Evolutionary conservation across 768 basidiomycete genomes (phyloP).

Genomic region (Trametes cinnabarina): DNA sequence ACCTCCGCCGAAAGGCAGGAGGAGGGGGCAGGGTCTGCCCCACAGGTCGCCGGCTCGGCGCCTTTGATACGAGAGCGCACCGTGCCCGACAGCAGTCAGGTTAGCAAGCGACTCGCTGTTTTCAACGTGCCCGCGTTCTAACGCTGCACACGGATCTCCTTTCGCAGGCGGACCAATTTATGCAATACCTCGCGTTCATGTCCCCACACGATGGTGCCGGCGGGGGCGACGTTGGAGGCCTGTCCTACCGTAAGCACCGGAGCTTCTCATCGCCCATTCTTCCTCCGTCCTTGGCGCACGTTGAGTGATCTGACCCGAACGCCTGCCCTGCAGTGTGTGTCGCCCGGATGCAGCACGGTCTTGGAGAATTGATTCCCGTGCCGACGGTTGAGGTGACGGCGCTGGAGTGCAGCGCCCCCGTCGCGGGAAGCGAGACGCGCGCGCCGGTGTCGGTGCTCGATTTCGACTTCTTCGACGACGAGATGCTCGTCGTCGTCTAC

Average conservation of each 20-base stretch:
- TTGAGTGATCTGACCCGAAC: conserved; percentile 6
- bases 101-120: conserved; percentile 34
- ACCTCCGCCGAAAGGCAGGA: background rate
- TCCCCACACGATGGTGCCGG: conserved; percentile 36
- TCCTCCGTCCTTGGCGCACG: background rate
- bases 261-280: conserved; percentile 13
- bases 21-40: background rate
- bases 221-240: conserved; percentile 16
- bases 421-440: conserved; percentile 37
- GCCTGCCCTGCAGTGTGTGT: conserved; percentile 49
- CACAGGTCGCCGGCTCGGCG: conserved; percentile 9
- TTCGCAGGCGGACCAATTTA: conserved; percentile 28
- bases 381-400: conserved; percentile 45
- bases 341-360: conserved; percentile 50
- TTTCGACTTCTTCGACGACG: conserved; percentile 78
- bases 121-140: conserved; percentile 13
- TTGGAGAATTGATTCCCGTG: conserved; percentile 37
- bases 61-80: conserved; percentile 54
- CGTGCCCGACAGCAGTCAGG: conserved; percentile 47
- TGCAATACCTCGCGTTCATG: conserved; percentile 54
- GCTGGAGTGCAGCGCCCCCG: conserved; percentile 51
- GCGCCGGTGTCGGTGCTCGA: conserved; percentile 55
- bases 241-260: conserved; percentile 46
- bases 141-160: conserved; percentile 12
- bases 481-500: conserved; percentile 63